Percentiles rank a stretch among this genome's conserved stretches.
These are phyloP conservation scores for Cicer arietinum DNA, from an alignment of 306 rosid genomes.

Conservation along the genomic window DNA sequence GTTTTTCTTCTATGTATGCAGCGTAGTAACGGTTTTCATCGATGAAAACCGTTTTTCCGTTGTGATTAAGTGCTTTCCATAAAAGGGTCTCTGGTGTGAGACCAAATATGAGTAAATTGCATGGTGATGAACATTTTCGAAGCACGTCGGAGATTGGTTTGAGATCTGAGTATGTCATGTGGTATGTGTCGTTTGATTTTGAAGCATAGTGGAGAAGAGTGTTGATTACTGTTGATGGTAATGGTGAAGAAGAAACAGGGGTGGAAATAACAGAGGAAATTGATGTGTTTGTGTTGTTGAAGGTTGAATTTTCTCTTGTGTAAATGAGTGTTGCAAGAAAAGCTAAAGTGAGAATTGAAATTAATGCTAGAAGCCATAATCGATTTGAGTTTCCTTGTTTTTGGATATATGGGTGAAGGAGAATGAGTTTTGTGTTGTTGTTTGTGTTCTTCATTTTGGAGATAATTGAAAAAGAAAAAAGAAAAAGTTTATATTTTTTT, in stretches of 20 bases:
- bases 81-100: slow-evolving; percentile 86
- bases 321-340: slow-evolving; percentile 79
- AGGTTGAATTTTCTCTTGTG: slow-evolving; percentile 65
- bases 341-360: slow-evolving; percentile 83
- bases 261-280: slow-evolving; percentile 44
- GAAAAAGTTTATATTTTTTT: background rate
- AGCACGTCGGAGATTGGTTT: slow-evolving; percentile 85
- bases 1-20: slow-evolving; percentile 78
- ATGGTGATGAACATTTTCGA: slow-evolving; percentile 76
- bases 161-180: slow-evolving; percentile 80
- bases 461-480: background rate
- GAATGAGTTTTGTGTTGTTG: slow-evolving; percentile 87
- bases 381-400: slow-evolving; percentile 91
- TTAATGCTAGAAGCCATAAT: slow-evolving; percentile 78
- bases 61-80: slow-evolving; percentile 90
- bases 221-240: slow-evolving; percentile 81
- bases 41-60: slow-evolving; percentile 89
- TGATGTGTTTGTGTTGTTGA: slow-evolving; percentile 42
- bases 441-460: slow-evolving; percentile 44
- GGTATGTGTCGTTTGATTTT: slow-evolving; percentile 76
- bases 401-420: slow-evolving; percentile 96
- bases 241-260: slow-evolving; percentile 38
- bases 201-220: slow-evolving; percentile 87
- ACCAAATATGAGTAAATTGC: slow-evolving; percentile 85
- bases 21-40: slow-evolving; percentile 97